These are phyloP conservation scores for Chlamydomonas urium DNA, from an alignment of 139 green algal species.

Conservation along the genomic window DNA sequence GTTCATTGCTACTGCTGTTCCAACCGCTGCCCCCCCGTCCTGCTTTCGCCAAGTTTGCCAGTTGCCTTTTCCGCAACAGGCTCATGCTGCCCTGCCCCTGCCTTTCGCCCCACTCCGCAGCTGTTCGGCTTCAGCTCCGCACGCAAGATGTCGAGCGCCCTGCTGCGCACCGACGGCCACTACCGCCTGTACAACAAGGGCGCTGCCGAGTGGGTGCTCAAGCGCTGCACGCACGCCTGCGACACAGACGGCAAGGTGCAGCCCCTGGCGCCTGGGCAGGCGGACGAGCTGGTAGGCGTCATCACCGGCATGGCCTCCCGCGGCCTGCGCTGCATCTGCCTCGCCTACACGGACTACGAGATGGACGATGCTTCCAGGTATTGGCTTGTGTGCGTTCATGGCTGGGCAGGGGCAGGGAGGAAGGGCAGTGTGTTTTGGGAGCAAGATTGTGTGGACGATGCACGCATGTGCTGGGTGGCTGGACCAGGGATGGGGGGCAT, in stretches of 20 bases:
- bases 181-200: constrained; percentile 92
- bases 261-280: neutral
- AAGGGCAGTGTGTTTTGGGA: no score
- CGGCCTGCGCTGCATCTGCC: constrained; percentile 84
- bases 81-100: no score
- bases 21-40: no score
- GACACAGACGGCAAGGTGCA: neutral
- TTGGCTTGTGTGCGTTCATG: no score
- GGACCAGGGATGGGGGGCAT: no score
- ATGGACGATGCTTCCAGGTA: constrained; percentile 21
- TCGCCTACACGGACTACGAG: constrained; percentile 66
- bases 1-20: no score
- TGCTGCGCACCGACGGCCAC: constrained; percentile 13
- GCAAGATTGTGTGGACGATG: no score
- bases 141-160: constrained; percentile 79
- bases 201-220: constrained; percentile 90
- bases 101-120: no score
- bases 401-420: no score
- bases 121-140: constrained; percentile 72
- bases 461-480: no score
- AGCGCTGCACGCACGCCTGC: constrained; percentile 16
- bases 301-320: constrained; percentile 68
- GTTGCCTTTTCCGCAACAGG: no score
- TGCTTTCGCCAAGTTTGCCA: no score
- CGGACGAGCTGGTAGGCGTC: neutral